Evolutionary conservation across 345 rosid genomes (phyloP).

Genomic region (Aegle marmelos): DNA sequence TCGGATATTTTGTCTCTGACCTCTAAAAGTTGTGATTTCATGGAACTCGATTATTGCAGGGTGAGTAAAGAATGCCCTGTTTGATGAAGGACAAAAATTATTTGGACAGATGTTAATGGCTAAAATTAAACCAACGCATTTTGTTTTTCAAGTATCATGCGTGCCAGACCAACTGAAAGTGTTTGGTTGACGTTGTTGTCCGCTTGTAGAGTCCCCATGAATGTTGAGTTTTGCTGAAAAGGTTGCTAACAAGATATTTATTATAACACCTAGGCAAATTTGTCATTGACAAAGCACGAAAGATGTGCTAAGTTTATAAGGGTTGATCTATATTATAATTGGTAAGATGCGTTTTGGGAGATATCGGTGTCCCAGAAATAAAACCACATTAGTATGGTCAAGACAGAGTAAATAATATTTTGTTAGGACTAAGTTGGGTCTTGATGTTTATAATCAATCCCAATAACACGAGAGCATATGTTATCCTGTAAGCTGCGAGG

Average conservation of each 20-base stretch:
- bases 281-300: too few relatives aligned
- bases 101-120: conserved; percentile 61
- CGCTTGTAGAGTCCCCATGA: conserved; percentile 72
- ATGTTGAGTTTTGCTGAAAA: conserved; percentile 75
- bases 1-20: conserved; percentile 40
- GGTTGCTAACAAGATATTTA: conserved; percentile 49
- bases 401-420: too few relatives aligned
- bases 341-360: too few relatives aligned
- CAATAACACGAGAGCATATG: conserved; percentile 64
- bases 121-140: conserved; percentile 49
- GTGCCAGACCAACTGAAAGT: conserved; percentile 42
- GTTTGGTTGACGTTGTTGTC: conserved; percentile 70
- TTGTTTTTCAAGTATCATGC: conserved; percentile 74
- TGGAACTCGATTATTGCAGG: conserved; percentile 80
- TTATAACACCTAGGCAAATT: too few relatives aligned
- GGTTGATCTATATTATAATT: too few relatives aligned
- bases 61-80: conserved; percentile 67
- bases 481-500: conserved; percentile 64
- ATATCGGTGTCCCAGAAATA: too few relatives aligned
- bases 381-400: too few relatives aligned
- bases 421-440: too few relatives aligned
- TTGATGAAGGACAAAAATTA: conserved; percentile 53
- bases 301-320: too few relatives aligned
- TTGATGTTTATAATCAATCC: conserved; percentile 59
- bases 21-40: conserved; percentile 51